Base-by-base conservation (phyloP, 805 yeast species). In the Candida gorgasii region DNA sequence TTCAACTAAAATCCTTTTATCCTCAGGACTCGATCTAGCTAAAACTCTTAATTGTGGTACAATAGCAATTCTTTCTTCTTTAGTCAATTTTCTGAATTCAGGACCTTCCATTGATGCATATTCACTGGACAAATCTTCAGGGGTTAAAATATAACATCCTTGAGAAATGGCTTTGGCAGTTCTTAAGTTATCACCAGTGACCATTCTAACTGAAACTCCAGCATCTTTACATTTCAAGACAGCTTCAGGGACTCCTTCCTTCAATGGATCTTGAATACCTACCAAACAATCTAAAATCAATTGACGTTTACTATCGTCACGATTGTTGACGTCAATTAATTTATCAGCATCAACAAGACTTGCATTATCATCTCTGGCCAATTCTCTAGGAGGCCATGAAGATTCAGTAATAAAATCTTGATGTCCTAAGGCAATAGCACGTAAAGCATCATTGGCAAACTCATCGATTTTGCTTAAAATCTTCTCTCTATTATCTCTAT, bases 1-100 rank as follows among this genome's bases (percentile, higher is more conserved):
- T 48, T 84, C 86, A 26, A 95, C 99, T 34, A 93, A 73, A 20
- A 87, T 69, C 45, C 95, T 73, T 65, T 93, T 93, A 66, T 93
- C 99, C 51, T 92, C 96, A 2, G 99, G 99, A 9, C 95, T 84
- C 1, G 97, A 89, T 57, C 99, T 78, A 1, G 98, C 99, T 53
- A 93, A 68, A 2, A 93, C 97, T 54, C 82, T 78, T 43, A 93
- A 69, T 29, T 76, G 72, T 4, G 96, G 96, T n/a, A 83, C 84
- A 33, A 85, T 63, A 15, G 64, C 61, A 11, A 64, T 58, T 52
- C 92, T 73, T 58, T 87, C 82, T 5, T 61, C 63, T 2, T 72
- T 72, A 8, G 78, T 54, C 46, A 93, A 69, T 49, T 79, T 78
- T 45, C 99, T 74, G 68, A 93, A 93, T 4, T 59, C 72, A 1